A percentile compares a stretch with the other conserved stretches of the same genome.
Evolutionary conservation across 2,329 filamentous ascomycete species (phyloP).

Genomic region (Calonectria crousiana): DNA sequence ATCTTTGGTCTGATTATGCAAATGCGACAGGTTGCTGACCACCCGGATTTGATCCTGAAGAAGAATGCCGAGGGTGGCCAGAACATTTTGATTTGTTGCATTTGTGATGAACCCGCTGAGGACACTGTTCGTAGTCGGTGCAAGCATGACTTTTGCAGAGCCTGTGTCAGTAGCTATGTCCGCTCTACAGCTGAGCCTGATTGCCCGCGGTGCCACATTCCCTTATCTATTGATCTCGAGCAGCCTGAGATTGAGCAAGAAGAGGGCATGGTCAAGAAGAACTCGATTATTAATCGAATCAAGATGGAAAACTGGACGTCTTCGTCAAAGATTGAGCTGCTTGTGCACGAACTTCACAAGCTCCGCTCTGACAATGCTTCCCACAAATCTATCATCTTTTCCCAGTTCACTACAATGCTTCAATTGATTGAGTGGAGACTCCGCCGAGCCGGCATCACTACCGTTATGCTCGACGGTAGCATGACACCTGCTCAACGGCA

Average conservation of each 20-base stretch:
- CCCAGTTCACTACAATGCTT: conserved; percentile 96
- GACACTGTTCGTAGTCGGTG: conserved; percentile 93
- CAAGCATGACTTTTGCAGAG: conserved; percentile 78
- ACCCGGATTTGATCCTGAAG: conserved; percentile 93
- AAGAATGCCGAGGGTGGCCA: conserved; percentile 88
- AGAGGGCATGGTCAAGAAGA: conserved; percentile 88
- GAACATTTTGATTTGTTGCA: conserved; percentile 91
- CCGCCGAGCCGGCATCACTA: conserved; percentile 95
- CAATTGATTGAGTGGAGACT: conserved; percentile 98
- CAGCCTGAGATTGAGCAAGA: conserved; percentile 97
- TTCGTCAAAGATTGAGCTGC: conserved; percentile 96
- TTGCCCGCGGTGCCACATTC: conserved; percentile 93
- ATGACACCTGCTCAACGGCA: conserved; percentile 97
- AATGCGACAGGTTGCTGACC: conserved; percentile 97
- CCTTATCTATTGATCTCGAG: conserved; percentile 90
- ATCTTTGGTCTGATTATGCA: conserved; percentile 99
- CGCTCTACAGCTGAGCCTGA: conserved; percentile 81
- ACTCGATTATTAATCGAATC: conserved; percentile 97
- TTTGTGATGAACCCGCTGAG: conserved; percentile 96
- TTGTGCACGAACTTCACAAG: conserved; percentile 94
- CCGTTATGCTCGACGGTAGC: conserved; percentile 96
- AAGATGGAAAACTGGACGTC: conserved; percentile 99
- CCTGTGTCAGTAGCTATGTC: conserved; percentile 67
- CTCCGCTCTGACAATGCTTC: conserved; percentile 92
- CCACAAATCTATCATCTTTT: conserved; percentile 97